Base-by-base conservation (phyloP, 352 stramenopile genomes). In the Phytophthora nicotianae region DNA sequence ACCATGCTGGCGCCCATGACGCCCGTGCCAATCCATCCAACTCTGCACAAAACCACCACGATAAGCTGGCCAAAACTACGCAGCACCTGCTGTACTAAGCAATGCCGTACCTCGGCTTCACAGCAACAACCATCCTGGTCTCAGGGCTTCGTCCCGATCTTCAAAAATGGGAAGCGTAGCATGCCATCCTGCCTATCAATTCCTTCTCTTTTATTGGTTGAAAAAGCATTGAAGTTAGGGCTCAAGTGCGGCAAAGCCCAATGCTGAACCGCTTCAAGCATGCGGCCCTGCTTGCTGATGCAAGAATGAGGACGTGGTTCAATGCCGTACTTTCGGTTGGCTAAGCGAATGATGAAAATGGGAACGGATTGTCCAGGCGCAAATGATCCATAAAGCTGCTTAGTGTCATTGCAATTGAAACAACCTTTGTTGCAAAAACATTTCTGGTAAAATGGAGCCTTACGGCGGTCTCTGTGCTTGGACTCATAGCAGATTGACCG, bases 1-100 rank as follows among this genome's bases (percentile, higher is more conserved):
- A 84, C 91, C 89, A 97, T 97, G 70, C 83, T 94, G 57, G 73
- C 81, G 20, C 89, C 89, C 89, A 97, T 97, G 59, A 97, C 91
- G 9, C 88, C 88, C 4, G 75, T 86, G 48, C 88, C 89, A 50
- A 97, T 83, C 86, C 88, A 97, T 50, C 89, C 89, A 35, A 96
- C 83, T 58, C 85, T 88, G 40, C 19, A 24, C 29, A 65, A 21
- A 55, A n/a, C 5, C 35, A 41, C 35, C 11, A 19, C 14, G 11
- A n/a, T 17, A 51, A 17, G 17, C 10, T 35, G 35, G 2, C 19
- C 32, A 33, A 42, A 24, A 33, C 54, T 40, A 17, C 29, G 26
- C 16, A 16, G 5, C 32, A 10, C 17, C 16, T 46, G 17, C 6
- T 29, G 33, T 23, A 55, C 19, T 17, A 51, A 10, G 32, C 14